Percentiles rank a stretch among this genome's conserved stretches.
phyloP scores from a whole-genome alignment of 768 basidiomycete species.

The Boletus pseudo-olivaceus region DNA sequence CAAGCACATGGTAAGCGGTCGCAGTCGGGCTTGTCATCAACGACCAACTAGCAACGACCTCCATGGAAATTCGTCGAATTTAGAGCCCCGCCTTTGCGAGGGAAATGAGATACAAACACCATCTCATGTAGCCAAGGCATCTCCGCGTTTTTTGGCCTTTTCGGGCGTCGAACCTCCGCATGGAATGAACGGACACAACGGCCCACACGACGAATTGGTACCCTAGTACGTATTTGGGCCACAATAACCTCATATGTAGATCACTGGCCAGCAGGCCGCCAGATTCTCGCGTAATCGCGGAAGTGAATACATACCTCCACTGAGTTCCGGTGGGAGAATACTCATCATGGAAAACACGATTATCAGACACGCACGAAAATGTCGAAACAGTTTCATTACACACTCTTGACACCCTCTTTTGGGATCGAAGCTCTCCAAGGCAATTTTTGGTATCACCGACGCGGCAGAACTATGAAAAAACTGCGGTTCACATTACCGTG shows the following conservation, averaged over 20 bases:
- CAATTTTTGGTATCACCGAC: background rate
- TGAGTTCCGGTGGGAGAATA: conserved; percentile 6
- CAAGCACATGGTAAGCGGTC: background rate
- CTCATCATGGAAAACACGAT: conserved; percentile 3
- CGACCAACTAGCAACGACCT: background rate
- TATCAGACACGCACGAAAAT: background rate
- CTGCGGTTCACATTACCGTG: conserved; percentile 1
- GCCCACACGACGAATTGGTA: conserved; percentile 17
- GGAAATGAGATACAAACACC: conserved; percentile 13
- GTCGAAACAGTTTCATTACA: background rate
- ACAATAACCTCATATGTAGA: conserved; percentile 23
- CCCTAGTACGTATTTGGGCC: conserved; percentile 16
- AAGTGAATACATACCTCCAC: conserved; percentile 21
- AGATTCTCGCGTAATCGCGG: conserved; percentile 27
- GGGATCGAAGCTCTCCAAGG: conserved; percentile 5
- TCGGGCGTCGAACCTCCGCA: conserved; percentile 31
- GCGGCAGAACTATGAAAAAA: background rate
- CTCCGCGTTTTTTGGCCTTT: conserved; percentile 27
- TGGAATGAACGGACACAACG: conserved; percentile 27
- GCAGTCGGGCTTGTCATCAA: conserved; percentile 8
- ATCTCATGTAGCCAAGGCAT: conserved; percentile 20
- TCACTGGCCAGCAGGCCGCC: conserved; percentile 12
- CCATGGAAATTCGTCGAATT: conserved; percentile 13
- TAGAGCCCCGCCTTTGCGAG: conserved; percentile 12
- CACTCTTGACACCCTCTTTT: background rate